Base-by-base conservation (phyloP, 2,329 filamentous ascomycete species). In the Gremmenia infestans region DNA sequence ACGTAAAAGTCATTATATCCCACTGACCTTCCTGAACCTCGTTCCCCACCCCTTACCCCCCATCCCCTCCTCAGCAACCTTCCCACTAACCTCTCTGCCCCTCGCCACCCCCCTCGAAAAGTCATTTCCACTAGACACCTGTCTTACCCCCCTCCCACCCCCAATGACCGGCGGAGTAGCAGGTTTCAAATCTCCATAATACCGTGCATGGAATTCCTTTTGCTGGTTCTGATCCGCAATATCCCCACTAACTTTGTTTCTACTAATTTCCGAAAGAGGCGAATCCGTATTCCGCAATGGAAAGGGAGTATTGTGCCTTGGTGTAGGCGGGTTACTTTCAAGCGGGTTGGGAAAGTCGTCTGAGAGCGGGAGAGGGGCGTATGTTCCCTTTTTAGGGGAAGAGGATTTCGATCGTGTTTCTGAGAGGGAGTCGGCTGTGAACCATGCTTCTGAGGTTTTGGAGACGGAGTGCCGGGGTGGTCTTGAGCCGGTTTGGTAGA, bases 51-150 rank as follows among this genome's bases (percentile, higher is more conserved):
- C 57, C 17, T 35, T 52, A n/a, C 60, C 64, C 5, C 63, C 63
- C 45, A 67, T 53, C 2, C 88, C 88, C 68, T 92, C 88, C 69
- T 91, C 88, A 0, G 80, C 87, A 54, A 85, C 72, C 74, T 88
- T 89, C 1, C 88, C 88, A 67, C 87, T 91, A 2, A 89, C 86
- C 58, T 87, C 83, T 47, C 86, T 17, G 4, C 19, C 74, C 48
- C 80, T 74, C 59, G 67, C 57, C 5, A 64, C 46, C 32, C 40
- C 48, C 11, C 63, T 60, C 63, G 54, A 66, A 60, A 76, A 81
- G 65, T 86, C 83, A 56, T 81, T 82, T 1, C 82, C 83, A 5
- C 79, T 81, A 12, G 80, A 83, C 4, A 84, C 74, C 67, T 85
- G 81, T 48, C 82, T 65, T 11, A 57, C 56, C 3, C 52, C 52